Base-by-base conservation (phyloP, 2,329 filamentous ascomycete species). In the Alternaria tenuissima region DNA sequence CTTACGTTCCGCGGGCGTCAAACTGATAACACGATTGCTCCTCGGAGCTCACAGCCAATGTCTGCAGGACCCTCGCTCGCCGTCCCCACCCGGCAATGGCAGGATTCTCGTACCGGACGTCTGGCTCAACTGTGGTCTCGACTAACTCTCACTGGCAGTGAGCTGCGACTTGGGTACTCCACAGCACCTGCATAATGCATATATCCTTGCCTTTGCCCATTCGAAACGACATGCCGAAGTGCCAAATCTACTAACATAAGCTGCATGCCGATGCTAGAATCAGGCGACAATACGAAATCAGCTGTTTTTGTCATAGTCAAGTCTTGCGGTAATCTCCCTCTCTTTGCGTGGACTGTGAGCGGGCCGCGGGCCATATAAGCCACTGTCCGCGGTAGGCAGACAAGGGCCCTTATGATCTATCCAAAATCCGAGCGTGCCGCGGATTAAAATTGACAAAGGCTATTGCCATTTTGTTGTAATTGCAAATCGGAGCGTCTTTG, bases 1-100 rank as follows among this genome's bases (percentile, higher is more conserved):
- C n/a, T 55, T 4, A 55, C 30, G 20, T n/a, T 49, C 44, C 57
- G 57, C 52, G 52, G 57, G 44, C 30, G 36, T 42, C 51, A 55
- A 7, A 8, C 12, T 54, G 38, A 43, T 18, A 24, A 55, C 14
- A 26, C 46, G n/a, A 22, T 22, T 49, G 5, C 30, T 38, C 30
- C 46, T 36, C 46, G 32, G 30, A 36, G 30, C 46, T 24, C 14
- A 3, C 8, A 49, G 5, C 46, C 46, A 49, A 49, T 32, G 46
- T n/a, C 46, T 49, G 46, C 32, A 14, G 46, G 32, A 38, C 14
- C 46, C 46, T 36, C 20, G 30, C n/a, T 36, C 32, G 46, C 30
- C 2, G 4, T 34, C 30, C 20, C 20, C 22, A 18, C 28, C 22
- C 16, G 34, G 30, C 24, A 26, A 20, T 36, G 48, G 55, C 28